phyloP scores from a whole-genome alignment of 306 rosid genomes.

The Fragaria ananassa region DNA sequence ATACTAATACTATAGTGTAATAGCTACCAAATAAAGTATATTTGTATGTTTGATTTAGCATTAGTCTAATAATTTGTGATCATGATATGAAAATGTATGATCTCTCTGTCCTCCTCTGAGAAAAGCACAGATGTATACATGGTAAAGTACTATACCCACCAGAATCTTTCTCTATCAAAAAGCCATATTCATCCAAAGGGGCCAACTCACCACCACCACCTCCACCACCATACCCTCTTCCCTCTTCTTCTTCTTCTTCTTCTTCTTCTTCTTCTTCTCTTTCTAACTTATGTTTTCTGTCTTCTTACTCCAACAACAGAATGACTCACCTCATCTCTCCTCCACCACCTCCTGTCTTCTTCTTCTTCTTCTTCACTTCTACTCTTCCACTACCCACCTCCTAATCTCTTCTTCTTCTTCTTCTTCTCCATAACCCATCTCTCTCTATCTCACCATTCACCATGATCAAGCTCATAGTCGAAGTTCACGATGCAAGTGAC shows the following conservation, averaged over 20 bases:
- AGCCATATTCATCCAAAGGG: slow-evolving; percentile 16
- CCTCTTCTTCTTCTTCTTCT: slow-evolving; percentile 18
- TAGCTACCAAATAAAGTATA: no score
- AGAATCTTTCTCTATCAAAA: slow-evolving; percentile 28
- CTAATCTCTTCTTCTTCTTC: neutral
- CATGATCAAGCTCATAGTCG: slow-evolving; percentile 69
- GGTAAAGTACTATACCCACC: neutral
- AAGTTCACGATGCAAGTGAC: slow-evolving; percentile 65
- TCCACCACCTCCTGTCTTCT: slow-evolving; percentile 7
- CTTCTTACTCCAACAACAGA: slow-evolving; percentile 54
- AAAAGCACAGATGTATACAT: neutral
- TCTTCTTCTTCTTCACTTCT: slow-evolving; percentile 18
- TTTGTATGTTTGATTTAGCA: neutral
- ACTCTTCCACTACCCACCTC: slow-evolving; percentile 16
- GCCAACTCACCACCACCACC: slow-evolving; percentile 24
- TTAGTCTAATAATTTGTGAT: neutral
- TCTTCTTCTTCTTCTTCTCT: slow-evolving; percentile 9
- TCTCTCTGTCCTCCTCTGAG: neutral
- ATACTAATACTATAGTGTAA: no score
- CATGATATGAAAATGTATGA: neutral
- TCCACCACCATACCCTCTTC: slow-evolving; percentile 23
- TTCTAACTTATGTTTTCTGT: slow-evolving; percentile 32
- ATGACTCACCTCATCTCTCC: slow-evolving; percentile 28
- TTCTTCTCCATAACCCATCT: neutral
- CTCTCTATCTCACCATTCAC: neutral